Percentiles rank a stretch among this genome's conserved stretches.
Evolutionary conservation across 2,329 filamentous ascomycete species (phyloP).

Genomic region (Fusarium pseudograminearum): DNA sequence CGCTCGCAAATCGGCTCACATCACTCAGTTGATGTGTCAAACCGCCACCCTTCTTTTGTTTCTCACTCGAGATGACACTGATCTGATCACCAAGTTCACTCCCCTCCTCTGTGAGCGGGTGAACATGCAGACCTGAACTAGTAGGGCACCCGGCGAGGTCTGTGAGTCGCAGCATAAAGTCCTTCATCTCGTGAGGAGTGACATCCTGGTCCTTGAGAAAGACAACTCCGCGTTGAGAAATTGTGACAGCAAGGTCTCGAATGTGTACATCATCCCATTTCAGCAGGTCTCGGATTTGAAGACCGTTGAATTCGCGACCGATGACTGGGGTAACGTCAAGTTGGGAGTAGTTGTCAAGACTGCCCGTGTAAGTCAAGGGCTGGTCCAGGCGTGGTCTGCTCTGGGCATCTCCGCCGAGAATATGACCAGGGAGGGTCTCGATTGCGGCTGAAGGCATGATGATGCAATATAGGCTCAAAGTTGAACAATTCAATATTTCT

Average conservation of each 20-base stretch:
- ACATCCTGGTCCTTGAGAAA: constrained; percentile 55
- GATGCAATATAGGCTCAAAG: constrained; percentile 23
- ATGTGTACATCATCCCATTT: constrained; percentile 60
- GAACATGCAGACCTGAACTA: constrained; percentile 65
- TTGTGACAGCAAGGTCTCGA: constrained; percentile 66
- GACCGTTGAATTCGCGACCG: constrained; percentile 60
- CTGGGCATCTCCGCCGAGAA: constrained; percentile 49
- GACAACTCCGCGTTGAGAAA: constrained; percentile 55
- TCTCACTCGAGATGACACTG: constrained; percentile 67
- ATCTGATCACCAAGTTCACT: constrained; percentile 67
- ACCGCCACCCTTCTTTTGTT: constrained; percentile 66
- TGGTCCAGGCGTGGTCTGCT: constrained; percentile 48
- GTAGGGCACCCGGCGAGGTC: constrained; percentile 54
- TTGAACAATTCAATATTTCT: constrained; percentile 10
- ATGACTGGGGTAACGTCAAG: constrained; percentile 62
- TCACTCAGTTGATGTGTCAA: constrained; percentile 64
- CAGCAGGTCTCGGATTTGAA: constrained; percentile 53
- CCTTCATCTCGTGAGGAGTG: constrained; percentile 54
- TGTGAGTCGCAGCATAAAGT: constrained; percentile 53
- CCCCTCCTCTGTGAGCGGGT: constrained; percentile 65
- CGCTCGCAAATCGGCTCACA: constrained; percentile 60
- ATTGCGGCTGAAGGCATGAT: constrained; percentile 54
- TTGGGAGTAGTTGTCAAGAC: constrained; percentile 55
- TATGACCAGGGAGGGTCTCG: constrained; percentile 46
- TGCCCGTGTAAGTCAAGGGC: constrained; percentile 57